Conservation (phyloP, 129 eudicot genomes). For the Tagetes patula region DNA sequence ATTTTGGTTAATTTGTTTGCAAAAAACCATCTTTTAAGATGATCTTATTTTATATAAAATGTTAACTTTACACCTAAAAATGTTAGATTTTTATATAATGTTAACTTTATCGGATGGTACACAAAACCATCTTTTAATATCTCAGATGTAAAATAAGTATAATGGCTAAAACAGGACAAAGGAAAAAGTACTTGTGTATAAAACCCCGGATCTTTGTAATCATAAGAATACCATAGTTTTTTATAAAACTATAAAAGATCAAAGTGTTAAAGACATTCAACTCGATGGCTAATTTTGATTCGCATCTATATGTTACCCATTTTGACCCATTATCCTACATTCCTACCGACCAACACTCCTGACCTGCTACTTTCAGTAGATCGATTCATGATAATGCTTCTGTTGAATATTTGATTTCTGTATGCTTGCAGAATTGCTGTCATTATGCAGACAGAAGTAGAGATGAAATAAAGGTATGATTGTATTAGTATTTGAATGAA, state of each 20-base stretch:
- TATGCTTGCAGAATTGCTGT: constrained; percentile 55
- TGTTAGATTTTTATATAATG: not conserved
- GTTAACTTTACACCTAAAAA: not conserved
- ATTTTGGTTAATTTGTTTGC: not conserved
- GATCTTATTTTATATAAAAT: not conserved
- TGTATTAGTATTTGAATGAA: not conserved
- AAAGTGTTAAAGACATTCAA: not conserved
- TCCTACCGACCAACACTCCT: not conserved
- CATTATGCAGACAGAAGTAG: constrained; percentile 39
- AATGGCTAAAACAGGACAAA: not conserved
- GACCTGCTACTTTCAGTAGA: not conserved
- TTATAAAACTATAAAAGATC: not conserved
- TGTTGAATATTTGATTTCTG: constrained; percentile 5
- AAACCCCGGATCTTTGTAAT: not conserved
- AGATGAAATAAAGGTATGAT: constrained; percentile 7
- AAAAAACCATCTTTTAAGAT: not conserved
- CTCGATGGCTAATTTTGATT: not conserved
- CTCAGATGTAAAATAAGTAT: not conserved
- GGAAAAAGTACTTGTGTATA: not conserved
- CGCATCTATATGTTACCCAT: not conserved
- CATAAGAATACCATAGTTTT: not conserved
- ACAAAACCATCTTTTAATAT: not conserved
- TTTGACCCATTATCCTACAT: not conserved
- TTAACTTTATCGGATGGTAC: not conserved
- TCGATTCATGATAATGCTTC: constrained; percentile 8